Conservation (phyloP, 2,329 filamentous ascomycete genomes). For the Orbilia quercus region DNA sequence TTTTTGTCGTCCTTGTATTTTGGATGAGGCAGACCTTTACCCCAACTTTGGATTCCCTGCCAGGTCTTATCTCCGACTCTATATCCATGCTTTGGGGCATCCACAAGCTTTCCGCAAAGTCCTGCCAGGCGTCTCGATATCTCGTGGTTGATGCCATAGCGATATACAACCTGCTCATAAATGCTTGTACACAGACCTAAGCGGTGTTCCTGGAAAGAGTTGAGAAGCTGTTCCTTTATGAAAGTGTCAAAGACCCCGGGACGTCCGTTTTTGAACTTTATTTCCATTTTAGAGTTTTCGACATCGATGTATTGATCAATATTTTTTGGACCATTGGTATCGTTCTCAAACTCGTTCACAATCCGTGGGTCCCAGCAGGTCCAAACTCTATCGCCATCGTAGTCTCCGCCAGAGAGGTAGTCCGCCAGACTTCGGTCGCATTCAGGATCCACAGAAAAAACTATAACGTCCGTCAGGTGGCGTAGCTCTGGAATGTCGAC, state of each 20-base stretch:
- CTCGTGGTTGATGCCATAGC: conserved; percentile 65
- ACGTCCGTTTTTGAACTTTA: conserved; percentile 14
- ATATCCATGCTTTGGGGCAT: conserved; percentile 70
- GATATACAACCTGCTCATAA: conserved; percentile 74
- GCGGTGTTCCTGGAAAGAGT: conserved; percentile 69
- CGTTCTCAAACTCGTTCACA: conserved; percentile 63
- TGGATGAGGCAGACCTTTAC: neutral
- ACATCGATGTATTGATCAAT: conserved; percentile 34
- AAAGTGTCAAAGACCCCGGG: neutral
- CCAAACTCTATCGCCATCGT: conserved; percentile 81
- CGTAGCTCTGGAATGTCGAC: conserved; percentile 69
- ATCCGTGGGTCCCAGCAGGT: conserved; percentile 77
- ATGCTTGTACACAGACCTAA: conserved; percentile 74
- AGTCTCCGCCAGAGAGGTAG: conserved; percentile 81
- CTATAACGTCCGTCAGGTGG: conserved; percentile 78
- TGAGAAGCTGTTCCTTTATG: conserved; percentile 67
- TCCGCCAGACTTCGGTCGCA: conserved; percentile 71
- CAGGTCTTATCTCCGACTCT: neutral
- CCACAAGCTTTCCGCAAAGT: conserved; percentile 69
- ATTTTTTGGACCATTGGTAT: conserved; percentile 11
- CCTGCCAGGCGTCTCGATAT: conserved; percentile 68
- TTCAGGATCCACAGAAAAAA: conserved; percentile 76
- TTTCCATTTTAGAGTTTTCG: conserved; percentile 36
- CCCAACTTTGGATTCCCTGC: conserved; percentile 46
- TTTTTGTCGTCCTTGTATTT: conserved; percentile 30